Conservation (phyloP, 2,329 filamentous ascomycete species). For the Calonectria honghensis region DNA sequence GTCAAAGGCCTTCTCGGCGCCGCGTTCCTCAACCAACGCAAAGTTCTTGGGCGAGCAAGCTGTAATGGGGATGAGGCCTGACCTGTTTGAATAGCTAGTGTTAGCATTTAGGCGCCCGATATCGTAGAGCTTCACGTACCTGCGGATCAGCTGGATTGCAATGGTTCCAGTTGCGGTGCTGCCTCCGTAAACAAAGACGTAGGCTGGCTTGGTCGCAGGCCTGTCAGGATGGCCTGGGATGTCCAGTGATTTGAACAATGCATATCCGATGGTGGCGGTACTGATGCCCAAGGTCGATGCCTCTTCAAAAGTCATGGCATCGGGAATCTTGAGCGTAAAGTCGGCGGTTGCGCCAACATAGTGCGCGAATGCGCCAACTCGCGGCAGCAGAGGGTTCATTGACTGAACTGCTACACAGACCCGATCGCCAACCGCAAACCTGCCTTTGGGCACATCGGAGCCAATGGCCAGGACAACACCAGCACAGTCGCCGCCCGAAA, state of each 20-base stretch:
- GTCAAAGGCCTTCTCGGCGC: slow-evolving; percentile 38
- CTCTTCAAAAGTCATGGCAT: slow-evolving; percentile 21
- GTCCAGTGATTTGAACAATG: slow-evolving; percentile 23
- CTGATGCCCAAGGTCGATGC: slow-evolving; percentile 28
- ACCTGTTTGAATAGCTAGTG: not conserved
- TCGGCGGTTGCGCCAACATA: slow-evolving; percentile 25
- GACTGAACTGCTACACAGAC: slow-evolving; percentile 25
- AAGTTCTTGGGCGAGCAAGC: slow-evolving; percentile 38
- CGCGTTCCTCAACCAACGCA: slow-evolving; percentile 25
- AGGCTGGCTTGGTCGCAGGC: slow-evolving; percentile 20
- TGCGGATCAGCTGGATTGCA: slow-evolving; percentile 37
- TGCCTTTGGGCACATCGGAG: not conserved
- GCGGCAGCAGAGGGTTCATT: slow-evolving; percentile 16
- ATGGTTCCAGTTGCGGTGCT: slow-evolving; percentile 34
- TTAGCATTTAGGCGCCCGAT: not conserved
- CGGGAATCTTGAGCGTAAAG: slow-evolving; percentile 29
- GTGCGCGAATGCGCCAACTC: slow-evolving; percentile 33
- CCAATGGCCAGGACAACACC: slow-evolving; percentile 5
- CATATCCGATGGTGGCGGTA: slow-evolving; percentile 30
- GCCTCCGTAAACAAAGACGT: slow-evolving; percentile 35
- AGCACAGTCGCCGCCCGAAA: slow-evolving; percentile 22
- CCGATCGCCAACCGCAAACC: slow-evolving; percentile 14
- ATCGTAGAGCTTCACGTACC: slow-evolving; percentile 5
- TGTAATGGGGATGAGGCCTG: slow-evolving; percentile 32
- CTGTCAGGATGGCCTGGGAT: slow-evolving; percentile 31